Base-by-base conservation (phyloP, 1,139 yeast species). In the Blastobotrys proliferans region DNA sequence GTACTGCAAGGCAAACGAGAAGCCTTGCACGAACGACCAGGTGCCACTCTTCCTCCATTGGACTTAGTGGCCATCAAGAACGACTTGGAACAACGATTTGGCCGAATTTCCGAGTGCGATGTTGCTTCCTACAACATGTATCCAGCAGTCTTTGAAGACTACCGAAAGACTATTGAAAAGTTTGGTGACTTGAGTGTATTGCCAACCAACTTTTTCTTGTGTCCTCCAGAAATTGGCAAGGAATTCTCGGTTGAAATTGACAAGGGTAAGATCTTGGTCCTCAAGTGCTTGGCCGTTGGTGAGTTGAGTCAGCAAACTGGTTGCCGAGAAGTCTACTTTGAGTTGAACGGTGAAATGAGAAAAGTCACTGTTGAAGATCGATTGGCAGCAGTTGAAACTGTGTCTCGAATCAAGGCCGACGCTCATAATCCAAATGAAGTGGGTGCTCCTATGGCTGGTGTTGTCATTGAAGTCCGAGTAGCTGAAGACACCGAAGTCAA, bases 391-490 rank as follows among this genome's bases (percentile, higher is more conserved):
- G 79, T 90, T 47, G 97, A 87, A 67, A 77, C 86, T 38, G 77
- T 84, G 52, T 72, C 94, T 24, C 83, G 97, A 64, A 84, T 90
- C 55, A 94, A 92, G 77, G 98, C 97, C 38, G 85, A 82, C 54
- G 73, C 81, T 14, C 80, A 77, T 62, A 84, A 86, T 64, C 88
- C 95, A 48, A 84, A 83, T 61, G 97, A 94, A 56, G 83, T 94
- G 51, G 98, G 97, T 56, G 95, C 98, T 4, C 99, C 98, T 67
- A 92, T 92, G 98, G 94, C 97, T 26, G 99, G 99, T 72, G 97
- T 92, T 50, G 88, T 92, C 47, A 87, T 92, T 55, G 98, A 94
- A 69, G 83, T 92, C 46, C 86, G 94, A 62, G 85, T 87, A 49
- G 85, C 87, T 70, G 78, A 79, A 56, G 96, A 95, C 49, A 74